Conservation (phyloP, 768 basidiomycete genomes). For the Podaxis carcinomalis region DNA sequence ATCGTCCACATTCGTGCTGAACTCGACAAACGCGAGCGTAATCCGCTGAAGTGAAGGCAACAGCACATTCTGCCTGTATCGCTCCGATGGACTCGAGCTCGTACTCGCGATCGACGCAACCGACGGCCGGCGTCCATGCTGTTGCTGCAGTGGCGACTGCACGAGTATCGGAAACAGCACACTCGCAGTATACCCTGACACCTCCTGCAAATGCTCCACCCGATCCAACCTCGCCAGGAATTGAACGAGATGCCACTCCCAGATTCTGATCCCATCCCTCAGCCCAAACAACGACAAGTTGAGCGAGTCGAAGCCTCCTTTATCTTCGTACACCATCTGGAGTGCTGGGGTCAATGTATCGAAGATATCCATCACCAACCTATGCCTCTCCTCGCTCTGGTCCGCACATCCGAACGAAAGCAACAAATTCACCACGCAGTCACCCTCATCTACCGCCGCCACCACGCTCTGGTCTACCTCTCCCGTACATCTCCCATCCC, state of each 20-base stretch:
- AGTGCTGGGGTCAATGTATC: not conserved
- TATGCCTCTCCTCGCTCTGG: slow-evolving; percentile 7
- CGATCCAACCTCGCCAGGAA: not conserved
- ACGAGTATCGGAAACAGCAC: slow-evolving; percentile 7
- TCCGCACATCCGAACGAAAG: not conserved
- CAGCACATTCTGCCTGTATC: slow-evolving; percentile 5
- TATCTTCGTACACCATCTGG: slow-evolving; percentile 5
- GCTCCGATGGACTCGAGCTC: not conserved
- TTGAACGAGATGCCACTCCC: not conserved
- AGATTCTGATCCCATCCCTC: slow-evolving; percentile 2
- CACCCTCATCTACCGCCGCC: not conserved
- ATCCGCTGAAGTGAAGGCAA: slow-evolving; percentile 3
- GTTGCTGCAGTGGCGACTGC: slow-evolving; percentile 5
- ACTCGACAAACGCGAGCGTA: slow-evolving; percentile 7
- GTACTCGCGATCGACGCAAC: not conserved
- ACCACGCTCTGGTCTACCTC: too few relatives aligned
- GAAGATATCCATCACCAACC: slow-evolving; percentile 3
- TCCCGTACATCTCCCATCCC: too few relatives aligned
- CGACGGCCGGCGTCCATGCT: not conserved
- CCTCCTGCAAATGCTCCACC: slow-evolving; percentile 8
- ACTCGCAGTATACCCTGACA: slow-evolving; percentile 7
- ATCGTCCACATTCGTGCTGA: slow-evolving; percentile 8
- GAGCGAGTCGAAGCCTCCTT: slow-evolving; percentile 5
- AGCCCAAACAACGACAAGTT: slow-evolving; percentile 5
- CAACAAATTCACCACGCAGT: not conserved